These are phyloP conservation scores for Saturnispora kantuleensis DNA, from an alignment of 805 yeast species.

Conservation along the genomic window DNA sequence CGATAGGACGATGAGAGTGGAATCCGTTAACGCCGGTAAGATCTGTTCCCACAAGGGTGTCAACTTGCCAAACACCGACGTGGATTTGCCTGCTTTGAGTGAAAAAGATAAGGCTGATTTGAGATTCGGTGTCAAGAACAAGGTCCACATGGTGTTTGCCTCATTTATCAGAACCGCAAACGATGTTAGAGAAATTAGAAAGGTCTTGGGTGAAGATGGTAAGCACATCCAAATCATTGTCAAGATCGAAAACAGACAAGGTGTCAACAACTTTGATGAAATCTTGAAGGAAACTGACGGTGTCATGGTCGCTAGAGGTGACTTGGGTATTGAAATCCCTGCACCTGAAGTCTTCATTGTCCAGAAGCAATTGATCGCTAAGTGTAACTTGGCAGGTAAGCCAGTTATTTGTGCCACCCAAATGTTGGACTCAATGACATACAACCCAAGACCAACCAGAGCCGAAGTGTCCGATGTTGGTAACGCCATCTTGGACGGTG, in stretches of 20 bases:
- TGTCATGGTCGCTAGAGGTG: conserved; percentile 99
- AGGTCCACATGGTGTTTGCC: conserved; percentile 97
- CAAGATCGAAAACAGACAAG: conserved; percentile 99
- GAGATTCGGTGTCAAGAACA: conserved; percentile 92
- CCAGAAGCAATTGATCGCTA: conserved; percentile 97
- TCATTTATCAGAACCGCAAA: conserved; percentile 93
- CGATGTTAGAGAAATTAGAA: conserved; percentile 84
- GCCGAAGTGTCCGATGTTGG: conserved; percentile 99
- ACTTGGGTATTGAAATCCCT: conserved; percentile 98
- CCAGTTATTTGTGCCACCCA: conserved; percentile 99
- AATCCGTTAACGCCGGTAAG: conserved; percentile 88
- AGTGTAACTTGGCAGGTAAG: conserved; percentile 98
- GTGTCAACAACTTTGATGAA: conserved; percentile 98
- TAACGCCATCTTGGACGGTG: conserved; percentile 98
- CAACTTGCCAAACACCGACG: conserved; percentile 97
- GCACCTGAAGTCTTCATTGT: conserved; percentile 98
- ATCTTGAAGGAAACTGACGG: conserved; percentile 93
- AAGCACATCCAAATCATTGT: conserved; percentile 91
- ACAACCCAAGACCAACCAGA: conserved; percentile 99
- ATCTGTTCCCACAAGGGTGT: conserved; percentile 98
- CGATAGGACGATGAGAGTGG: conserved; percentile 72
- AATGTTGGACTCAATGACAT: conserved; percentile 99
- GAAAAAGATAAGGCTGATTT: conserved; percentile 94
- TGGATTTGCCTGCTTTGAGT: conserved; percentile 94
- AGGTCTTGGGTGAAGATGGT: conserved; percentile 95